phyloP scores from a whole-genome alignment of 768 basidiomycete species.

The Kwoniella newhampshirensis region DNA sequence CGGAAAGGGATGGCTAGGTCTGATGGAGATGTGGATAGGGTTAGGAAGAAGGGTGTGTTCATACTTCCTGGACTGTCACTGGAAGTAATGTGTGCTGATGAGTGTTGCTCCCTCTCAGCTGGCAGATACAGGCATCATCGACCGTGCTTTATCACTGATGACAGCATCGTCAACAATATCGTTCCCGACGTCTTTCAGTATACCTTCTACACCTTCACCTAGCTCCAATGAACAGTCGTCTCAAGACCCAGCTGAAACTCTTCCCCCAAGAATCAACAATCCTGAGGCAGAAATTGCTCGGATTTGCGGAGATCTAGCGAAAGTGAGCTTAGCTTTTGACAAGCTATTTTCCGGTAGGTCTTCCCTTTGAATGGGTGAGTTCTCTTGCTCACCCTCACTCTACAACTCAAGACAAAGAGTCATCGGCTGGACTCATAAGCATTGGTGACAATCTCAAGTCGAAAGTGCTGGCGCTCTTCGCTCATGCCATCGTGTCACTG shows the following conservation, averaged over 20 bases:
- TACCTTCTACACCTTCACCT: conserved; percentile 11
- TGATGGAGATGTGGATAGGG: conserved; percentile 44
- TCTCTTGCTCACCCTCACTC: conserved; percentile 10
- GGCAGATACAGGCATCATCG: conserved; percentile 25
- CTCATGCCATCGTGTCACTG: conserved; percentile 17
- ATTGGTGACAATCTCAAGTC: not conserved
- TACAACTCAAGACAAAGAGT: not conserved
- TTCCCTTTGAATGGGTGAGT: not conserved
- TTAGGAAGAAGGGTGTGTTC: conserved; percentile 40
- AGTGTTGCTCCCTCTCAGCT: conserved; percentile 16
- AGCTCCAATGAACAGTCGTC: not conserved
- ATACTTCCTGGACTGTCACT: not conserved
- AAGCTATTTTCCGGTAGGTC: conserved; percentile 6
- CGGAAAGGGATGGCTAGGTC: conserved; percentile 35
- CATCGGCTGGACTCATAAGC: not conserved
- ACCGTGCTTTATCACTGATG: conserved; percentile 31
- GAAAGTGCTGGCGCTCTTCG: not conserved
- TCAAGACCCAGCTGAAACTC: not conserved
- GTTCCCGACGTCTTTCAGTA: not conserved
- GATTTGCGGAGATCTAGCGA: conserved; percentile 29
- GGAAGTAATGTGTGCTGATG: not conserved
- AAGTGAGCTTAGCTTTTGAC: conserved; percentile 17
- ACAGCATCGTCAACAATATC: conserved; percentile 2
- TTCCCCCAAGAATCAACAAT: conserved; percentile 12
- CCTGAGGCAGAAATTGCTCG: conserved; percentile 19